phyloP scores from a whole-genome alignment of 2,329 filamentous ascomycete species.

The Thermothelomyces thermophilus region DNA sequence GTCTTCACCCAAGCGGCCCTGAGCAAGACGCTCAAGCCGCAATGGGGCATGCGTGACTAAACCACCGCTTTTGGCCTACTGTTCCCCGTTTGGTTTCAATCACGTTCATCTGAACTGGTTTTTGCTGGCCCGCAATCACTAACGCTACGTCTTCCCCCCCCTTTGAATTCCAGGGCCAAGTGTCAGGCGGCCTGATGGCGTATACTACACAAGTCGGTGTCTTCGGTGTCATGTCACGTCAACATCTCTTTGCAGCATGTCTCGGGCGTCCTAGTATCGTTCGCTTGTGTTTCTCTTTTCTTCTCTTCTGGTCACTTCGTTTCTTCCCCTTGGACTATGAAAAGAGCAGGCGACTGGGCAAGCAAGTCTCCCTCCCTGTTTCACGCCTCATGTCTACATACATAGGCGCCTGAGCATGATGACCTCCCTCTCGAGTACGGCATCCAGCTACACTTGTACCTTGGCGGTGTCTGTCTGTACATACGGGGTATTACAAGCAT shows the following conservation, averaged over 20 bases:
- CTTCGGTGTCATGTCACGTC: constrained; percentile 11
- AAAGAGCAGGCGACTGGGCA: constrained; percentile 4
- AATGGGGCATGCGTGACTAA: constrained; percentile 47
- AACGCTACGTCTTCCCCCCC: not conserved
- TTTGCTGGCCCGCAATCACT: not conserved
- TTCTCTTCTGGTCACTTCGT: not conserved
- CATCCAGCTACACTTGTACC: not conserved
- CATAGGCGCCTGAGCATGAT: constrained; percentile 1
- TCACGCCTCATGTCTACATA: not conserved
- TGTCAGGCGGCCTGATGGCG: not conserved
- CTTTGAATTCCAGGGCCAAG: not conserved
- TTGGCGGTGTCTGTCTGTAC: constrained; percentile 2
- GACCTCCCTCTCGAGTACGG: constrained; percentile 6
- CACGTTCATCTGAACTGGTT: constrained; percentile 7
- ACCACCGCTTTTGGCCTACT: not conserved
- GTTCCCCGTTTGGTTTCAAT: constrained; percentile 2
- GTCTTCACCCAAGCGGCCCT: constrained; percentile 72
- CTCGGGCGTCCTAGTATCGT: constrained; percentile 14
- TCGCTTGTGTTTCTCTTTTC: constrained; percentile 2
- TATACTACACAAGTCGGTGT: constrained; percentile 2
- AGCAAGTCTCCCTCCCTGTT: not conserved
- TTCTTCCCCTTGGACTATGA: not conserved
- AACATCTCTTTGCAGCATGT: constrained; percentile 10
- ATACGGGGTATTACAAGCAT: constrained; percentile 4
- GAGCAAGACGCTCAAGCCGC: constrained; percentile 52